These are phyloP conservation scores for Passalora sequoiae DNA, from an alignment of 2,329 filamentous ascomycete species.

Conservation along the genomic window DNA sequence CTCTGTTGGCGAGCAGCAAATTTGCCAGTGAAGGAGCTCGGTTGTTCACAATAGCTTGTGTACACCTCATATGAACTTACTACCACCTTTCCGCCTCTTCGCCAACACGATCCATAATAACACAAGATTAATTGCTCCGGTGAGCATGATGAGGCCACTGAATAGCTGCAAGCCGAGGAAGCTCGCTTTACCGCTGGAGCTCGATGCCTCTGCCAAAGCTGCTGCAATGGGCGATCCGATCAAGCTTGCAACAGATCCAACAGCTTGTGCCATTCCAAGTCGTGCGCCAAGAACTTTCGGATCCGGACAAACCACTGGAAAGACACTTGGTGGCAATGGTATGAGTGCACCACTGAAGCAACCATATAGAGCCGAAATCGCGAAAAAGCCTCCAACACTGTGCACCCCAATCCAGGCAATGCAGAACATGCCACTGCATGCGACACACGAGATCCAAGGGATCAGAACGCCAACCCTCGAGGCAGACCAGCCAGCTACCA, in stretches of 20 bases:
- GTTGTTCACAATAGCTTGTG: no score
- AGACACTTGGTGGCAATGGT: slow-evolving; percentile 41
- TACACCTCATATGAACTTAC: slow-evolving; percentile 21
- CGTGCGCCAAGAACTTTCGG: slow-evolving; percentile 43
- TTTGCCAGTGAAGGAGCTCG: no score
- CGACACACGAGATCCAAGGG: slow-evolving; percentile 47
- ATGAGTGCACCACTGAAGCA: slow-evolving; percentile 44
- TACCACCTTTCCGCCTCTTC: slow-evolving; percentile 20
- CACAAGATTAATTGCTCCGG: slow-evolving; percentile 24
- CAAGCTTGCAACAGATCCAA: slow-evolving; percentile 41
- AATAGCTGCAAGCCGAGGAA: slow-evolving; percentile 32
- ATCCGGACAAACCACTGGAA: slow-evolving; percentile 44
- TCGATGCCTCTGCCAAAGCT: slow-evolving; percentile 30
- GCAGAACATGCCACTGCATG: slow-evolving; percentile 44
- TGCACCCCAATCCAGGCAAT: slow-evolving; percentile 54
- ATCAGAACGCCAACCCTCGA: slow-evolving; percentile 49
- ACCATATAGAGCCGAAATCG: slow-evolving; percentile 42
- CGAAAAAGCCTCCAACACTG: slow-evolving; percentile 36
- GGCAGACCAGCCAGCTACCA: slow-evolving; percentile 49
- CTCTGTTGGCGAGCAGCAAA: no score
- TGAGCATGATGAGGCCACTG: slow-evolving; percentile 27
- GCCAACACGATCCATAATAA: slow-evolving; percentile 26
- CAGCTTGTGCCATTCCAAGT: slow-evolving; percentile 45
- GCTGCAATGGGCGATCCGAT: slow-evolving; percentile 46
- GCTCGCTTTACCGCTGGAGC: slow-evolving; percentile 13